These are phyloP conservation scores for Cupressus sempervirens DNA, from an alignment of 75 land plant species.

Conservation along the genomic window DNA sequence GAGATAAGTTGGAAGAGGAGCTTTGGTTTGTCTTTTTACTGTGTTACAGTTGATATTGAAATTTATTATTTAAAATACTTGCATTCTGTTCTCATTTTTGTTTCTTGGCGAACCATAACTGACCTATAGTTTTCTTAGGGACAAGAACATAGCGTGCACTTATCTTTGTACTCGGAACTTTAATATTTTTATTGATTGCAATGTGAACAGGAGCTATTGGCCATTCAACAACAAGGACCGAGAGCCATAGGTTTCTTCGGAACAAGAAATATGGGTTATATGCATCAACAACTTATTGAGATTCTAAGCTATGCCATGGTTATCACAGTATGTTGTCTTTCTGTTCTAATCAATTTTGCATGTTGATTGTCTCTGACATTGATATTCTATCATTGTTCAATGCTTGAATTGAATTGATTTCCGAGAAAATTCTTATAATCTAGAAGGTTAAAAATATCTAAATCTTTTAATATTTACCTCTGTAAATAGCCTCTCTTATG, in stretches of 20 bases:
- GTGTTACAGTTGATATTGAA: background rate
- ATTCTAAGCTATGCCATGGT: slow-evolving; percentile 98
- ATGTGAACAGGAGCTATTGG: slow-evolving; percentile 75
- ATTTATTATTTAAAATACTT: background rate
- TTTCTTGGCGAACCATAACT: background rate
- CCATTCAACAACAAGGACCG: slow-evolving; percentile 97
- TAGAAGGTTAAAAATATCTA: background rate
- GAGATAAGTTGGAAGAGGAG: background rate
- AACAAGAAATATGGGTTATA: slow-evolving; percentile 97
- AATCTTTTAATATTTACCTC: background rate
- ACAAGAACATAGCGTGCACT: background rate
- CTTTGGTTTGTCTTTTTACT: background rate
- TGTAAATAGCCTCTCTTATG: background rate
- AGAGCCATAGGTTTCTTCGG: slow-evolving; percentile 96
- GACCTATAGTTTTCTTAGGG: background rate
- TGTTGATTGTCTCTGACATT: background rate
- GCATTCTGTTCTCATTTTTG: background rate
- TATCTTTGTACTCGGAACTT: background rate
- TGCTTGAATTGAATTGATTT: background rate
- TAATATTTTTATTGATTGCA: background rate
- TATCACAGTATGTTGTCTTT: slow-evolving; percentile 64
- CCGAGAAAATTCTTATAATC: background rate
- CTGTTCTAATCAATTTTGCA: background rate
- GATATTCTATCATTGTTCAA: background rate
- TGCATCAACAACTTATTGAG: slow-evolving; percentile 98